Base-by-base conservation (phyloP, 352 stramenopile genomes). In the Phytophthora tubulina region DNA sequence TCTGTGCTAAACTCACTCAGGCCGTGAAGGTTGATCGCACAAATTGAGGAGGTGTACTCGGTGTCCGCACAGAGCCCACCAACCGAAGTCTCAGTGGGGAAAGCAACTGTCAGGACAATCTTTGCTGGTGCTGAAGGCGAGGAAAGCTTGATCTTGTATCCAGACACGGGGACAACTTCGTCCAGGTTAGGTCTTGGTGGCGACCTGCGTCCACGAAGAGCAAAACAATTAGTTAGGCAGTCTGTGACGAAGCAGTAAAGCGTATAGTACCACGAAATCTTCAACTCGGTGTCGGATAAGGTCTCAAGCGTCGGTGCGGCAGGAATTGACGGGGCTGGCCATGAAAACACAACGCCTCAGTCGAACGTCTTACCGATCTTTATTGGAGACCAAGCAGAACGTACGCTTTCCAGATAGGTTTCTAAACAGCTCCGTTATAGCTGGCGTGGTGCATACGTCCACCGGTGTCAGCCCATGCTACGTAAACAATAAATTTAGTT, bases 391-490 rank as follows among this genome's bases (percentile, higher is more conserved):
- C 4, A 27, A 50, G 3, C 9, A 33, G 30, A 14, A 58, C 80
- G 9, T 63, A 92, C 84, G 59, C 8, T 75, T 79, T 27, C 81
- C 82, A 9, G 61, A 58, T 9, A 88, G 66, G 9, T 45, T 71
- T 56, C 73, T 76, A 46, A 92, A 92, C 3, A 82, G 48, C 17
- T 73, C 60, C 21, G 83, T 69, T 39, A 94, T 83, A 32, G 65
- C 65, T 30, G 82, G 72, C 15, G 63, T 74, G 3, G 73, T 78
- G 49, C 76, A 84, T n/a, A 94, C 83, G 30, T 94, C 84, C 2
- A 94, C 72, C 7, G 86, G 72, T 21, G 81, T 92, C 14, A 89
- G 70, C 4, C 79, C 73, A 53, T 91, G 84, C 86, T 94, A 46
- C n/a, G 31, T 17, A 52, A 62, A 33, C 3, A 64, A 36, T 42